Conservation (phyloP, 345 rosid genomes). For the Acer saccharum region DNA sequence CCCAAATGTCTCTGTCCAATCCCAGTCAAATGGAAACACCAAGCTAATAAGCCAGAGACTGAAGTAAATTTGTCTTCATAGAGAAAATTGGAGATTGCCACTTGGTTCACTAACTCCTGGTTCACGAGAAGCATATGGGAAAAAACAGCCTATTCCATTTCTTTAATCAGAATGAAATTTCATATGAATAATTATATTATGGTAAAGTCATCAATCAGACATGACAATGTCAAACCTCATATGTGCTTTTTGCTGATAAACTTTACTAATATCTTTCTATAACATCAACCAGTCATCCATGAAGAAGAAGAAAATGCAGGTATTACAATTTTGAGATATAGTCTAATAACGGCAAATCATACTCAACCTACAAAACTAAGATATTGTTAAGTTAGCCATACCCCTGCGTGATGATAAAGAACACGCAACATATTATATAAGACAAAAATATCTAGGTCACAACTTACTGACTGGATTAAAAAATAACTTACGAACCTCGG, state of each 20-base stretch:
- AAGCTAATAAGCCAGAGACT: background rate
- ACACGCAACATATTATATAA: background rate
- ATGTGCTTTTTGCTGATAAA: background rate
- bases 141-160: too few species aligned
- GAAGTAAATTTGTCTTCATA: background rate
- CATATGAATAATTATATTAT: background rate
- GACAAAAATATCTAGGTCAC: background rate
- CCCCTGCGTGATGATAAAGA: background rate
- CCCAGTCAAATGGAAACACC: background rate
- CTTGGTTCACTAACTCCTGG: too few species aligned
- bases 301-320: background rate
- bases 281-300: background rate
- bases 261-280: background rate
- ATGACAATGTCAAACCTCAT: background rate
- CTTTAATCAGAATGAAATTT: too few species aligned
- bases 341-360: background rate
- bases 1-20: background rate
- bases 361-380: background rate
- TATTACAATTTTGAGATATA: background rate
- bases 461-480: background rate
- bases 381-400: background rate
- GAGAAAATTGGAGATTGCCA: background rate
- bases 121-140: too few species aligned
- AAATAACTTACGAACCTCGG: constrained; percentile 61
- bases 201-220: background rate